Conservation (phyloP, 1,139 yeast genomes). For the Debaryomycetaceae sp. region DNA sequence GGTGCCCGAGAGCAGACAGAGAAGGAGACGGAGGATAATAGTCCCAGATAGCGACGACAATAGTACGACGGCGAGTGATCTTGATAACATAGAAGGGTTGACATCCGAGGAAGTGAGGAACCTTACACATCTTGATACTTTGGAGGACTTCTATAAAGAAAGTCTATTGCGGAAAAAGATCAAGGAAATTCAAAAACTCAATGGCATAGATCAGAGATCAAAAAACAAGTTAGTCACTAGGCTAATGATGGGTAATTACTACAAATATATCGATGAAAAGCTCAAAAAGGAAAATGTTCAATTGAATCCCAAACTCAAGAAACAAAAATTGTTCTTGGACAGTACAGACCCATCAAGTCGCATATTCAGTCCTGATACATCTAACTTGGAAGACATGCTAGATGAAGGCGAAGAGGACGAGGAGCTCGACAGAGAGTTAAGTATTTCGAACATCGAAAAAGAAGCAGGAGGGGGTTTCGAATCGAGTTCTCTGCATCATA, state of each 20-base stretch:
- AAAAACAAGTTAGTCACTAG: slow-evolving; percentile 66
- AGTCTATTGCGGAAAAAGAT: slow-evolving; percentile 54
- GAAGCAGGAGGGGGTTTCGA: slow-evolving; percentile 1
- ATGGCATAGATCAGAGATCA: slow-evolving; percentile 45
- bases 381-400: slow-evolving; percentile 11
- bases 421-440: slow-evolving; percentile 8
- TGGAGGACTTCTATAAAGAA: slow-evolving; percentile 52
- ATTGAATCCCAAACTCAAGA: slow-evolving; percentile 13
- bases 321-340: slow-evolving; percentile 17
- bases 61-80: slow-evolving; percentile 28
- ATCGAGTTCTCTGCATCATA: neutral
- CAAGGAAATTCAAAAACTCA: slow-evolving; percentile 49
- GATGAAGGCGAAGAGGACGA: slow-evolving; percentile 17
- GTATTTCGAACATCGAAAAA: slow-evolving; percentile 1
- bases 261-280: slow-evolving; percentile 41
- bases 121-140: slow-evolving; percentile 37
- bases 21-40: slow-evolving; percentile 3
- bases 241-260: slow-evolving; percentile 73
- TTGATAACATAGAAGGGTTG: slow-evolving; percentile 38
- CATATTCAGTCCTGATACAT: neutral
- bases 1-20: slow-evolving; percentile 32
- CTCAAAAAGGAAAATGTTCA: slow-evolving; percentile 16
- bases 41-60: slow-evolving; percentile 16
- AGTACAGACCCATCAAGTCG: slow-evolving; percentile 2
- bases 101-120: slow-evolving; percentile 32